A percentile compares a stretch with the other conserved stretches of the same genome.
phyloP scores from a whole-genome alignment of 176 grass and related monocot species.

The Musa acuminata region DNA sequence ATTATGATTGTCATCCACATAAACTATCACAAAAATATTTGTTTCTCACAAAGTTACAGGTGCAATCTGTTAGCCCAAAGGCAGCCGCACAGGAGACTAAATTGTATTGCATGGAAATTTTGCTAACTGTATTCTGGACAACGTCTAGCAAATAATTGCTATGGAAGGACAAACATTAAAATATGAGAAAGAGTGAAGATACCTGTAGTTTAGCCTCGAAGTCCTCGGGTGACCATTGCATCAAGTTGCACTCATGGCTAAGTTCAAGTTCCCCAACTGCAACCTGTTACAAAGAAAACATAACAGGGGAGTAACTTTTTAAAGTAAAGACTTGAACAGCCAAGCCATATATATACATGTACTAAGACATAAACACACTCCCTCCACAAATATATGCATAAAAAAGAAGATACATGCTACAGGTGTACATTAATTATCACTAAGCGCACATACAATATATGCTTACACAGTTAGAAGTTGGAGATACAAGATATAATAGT shows the following conservation, averaged over 20 bases:
- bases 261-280: conserved; percentile 93
- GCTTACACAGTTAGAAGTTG: no score
- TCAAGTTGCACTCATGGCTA: conserved; percentile 82
- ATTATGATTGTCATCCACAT: neutral
- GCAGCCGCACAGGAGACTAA: neutral
- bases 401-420: neutral
- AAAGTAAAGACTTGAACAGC: no score
- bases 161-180: no score
- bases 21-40: neutral
- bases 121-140: neutral
- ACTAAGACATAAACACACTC: neutral
- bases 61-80: neutral
- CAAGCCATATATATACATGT: no score
- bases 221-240: conserved; percentile 84
- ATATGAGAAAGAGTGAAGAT: no score
- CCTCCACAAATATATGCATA: neutral
- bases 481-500: no score
- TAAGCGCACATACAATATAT: neutral
- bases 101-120: neutral
- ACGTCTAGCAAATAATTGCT: neutral
- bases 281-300: conserved; percentile 48
- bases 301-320: neutral
- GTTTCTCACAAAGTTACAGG: neutral
- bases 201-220: conserved; percentile 88
- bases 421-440: neutral